Evolutionary conservation across 176 grass and related monocot species (phyloP), one percentile per base, ranked within the genome.

Genomic region (sorghum (Sorghum bicolor)): DNA sequence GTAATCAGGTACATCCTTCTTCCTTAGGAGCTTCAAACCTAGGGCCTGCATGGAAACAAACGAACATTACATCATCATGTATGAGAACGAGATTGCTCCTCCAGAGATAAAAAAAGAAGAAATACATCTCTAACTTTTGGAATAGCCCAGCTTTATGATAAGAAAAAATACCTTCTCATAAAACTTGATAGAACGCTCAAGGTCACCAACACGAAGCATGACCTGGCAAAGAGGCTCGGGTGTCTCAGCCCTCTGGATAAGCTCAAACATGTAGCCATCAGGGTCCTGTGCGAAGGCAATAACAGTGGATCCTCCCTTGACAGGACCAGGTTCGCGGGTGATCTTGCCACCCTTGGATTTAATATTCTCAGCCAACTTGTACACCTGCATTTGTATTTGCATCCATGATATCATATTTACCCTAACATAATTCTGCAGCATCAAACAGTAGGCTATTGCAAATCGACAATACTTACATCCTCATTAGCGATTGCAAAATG

Each of bases 121-220:
- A 39, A 85, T 71, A 41, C 13, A 50, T 29, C 57, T 81, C 41
- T 29, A 77, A 37, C 10, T 65, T 63, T 41, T 58, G 43, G 12
- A 77, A 78, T n/a, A 73, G 33, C 41, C 65, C 30, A 37, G 17
- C 16, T 5, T 74, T 45, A 52, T 70, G 39, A 10, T 63, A 53
- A 4, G 6, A 31, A 65, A 75, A 74, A 80, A 73, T 93, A 93
- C 96, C 92, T 95, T 98, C 84, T 98, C 87, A 24, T 98, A 98
- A 43, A 98, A 98, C 77, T 85, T 89, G 85, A 98, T 98, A 76
- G 93, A 82, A 53, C 87, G 91, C 26, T 96, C 96, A 82, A 98
- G 85, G 64, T 98, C 93, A 76, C 96, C 96, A 31, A 98, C 96
- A 48, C 93, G 93, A 85, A 98, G 96, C 96, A 98, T 98, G 82